Evolutionary conservation across 2,329 filamentous ascomycete genomes (phyloP).

Genomic region (Fusarium odoratissimum): DNA sequence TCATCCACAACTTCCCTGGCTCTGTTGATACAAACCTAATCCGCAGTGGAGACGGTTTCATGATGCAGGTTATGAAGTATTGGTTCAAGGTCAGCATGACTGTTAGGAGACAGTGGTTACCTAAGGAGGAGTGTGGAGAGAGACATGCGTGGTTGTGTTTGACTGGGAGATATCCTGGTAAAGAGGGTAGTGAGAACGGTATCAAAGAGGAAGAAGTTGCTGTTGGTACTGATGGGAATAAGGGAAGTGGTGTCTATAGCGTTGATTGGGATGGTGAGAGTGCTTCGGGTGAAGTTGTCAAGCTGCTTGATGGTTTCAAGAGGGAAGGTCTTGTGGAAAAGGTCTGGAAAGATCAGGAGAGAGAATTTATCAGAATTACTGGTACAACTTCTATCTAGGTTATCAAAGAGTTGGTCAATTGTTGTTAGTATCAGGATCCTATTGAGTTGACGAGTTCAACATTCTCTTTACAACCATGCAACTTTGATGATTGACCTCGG

Average conservation of each 20-base stretch:
- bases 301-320: slow-evolving; percentile 28
- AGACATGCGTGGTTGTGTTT: slow-evolving; percentile 42
- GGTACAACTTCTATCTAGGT: neutral
- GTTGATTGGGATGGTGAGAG: slow-evolving; percentile 41
- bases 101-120: slow-evolving; percentile 23
- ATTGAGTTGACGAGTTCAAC: neutral
- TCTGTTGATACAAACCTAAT: slow-evolving; percentile 45
- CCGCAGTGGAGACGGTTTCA: slow-evolving; percentile 29
- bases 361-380: slow-evolving; percentile 40
- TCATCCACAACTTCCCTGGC: slow-evolving; percentile 49
- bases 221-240: slow-evolving; percentile 32
- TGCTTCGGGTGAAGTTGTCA: slow-evolving; percentile 21
- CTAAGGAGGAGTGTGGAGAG: slow-evolving; percentile 40
- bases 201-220: slow-evolving; percentile 9
- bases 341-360: slow-evolving; percentile 40
- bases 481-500: neutral
- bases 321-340: slow-evolving; percentile 35
- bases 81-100: slow-evolving; percentile 14
- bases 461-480: neutral
- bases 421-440: neutral
- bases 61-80: slow-evolving; percentile 34
- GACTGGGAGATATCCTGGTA: slow-evolving; percentile 34
- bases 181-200: neutral
- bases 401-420: accelerated
- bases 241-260: slow-evolving; percentile 43